A percentile compares a stretch with the other conserved stretches of the same genome.
Conservation (phyloP, 192 early-diverging fungal species). For the Coemansia sp. region DNA sequence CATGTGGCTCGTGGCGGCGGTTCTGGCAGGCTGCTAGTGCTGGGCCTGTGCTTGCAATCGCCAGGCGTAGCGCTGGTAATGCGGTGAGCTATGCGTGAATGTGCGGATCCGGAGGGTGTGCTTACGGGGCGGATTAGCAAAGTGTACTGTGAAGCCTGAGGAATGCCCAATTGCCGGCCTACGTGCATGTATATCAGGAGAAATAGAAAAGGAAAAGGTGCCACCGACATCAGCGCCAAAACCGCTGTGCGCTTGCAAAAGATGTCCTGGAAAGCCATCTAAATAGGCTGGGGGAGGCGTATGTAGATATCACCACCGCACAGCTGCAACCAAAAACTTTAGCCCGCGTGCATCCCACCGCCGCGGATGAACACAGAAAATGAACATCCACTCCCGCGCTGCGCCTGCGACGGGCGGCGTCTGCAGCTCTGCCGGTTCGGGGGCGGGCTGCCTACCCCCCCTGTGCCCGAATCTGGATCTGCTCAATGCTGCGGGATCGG, state of each 20-base stretch:
- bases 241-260: neutral
- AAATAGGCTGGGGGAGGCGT: constrained; percentile 18
- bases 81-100: neutral
- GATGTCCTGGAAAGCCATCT: constrained; percentile 5
- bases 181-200: neutral
- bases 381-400: constrained; percentile 8
- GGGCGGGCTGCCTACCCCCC: constrained; percentile 1
- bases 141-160: no score
- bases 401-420: constrained; percentile 2
- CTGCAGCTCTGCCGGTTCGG: neutral
- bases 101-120: neutral
- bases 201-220: constrained; percentile 9
- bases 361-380: constrained; percentile 13
- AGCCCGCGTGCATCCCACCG: constrained; percentile 21
- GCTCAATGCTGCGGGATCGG: constrained; percentile 9
- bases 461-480: constrained; percentile 10
- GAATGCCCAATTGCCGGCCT: no score
- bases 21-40: neutral
- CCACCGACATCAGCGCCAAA: constrained; percentile 9
- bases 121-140: neutral
- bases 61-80: neutral
- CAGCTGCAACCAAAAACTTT: constrained; percentile 7
- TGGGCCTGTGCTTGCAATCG: neutral
- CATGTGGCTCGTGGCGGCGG: constrained; percentile 14
- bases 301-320: constrained; percentile 30